Percentiles rank a stretch among this genome's conserved stretches.
Conservation (phyloP, 768 basidiomycete genomes). For the Boletus edulis region DNA sequence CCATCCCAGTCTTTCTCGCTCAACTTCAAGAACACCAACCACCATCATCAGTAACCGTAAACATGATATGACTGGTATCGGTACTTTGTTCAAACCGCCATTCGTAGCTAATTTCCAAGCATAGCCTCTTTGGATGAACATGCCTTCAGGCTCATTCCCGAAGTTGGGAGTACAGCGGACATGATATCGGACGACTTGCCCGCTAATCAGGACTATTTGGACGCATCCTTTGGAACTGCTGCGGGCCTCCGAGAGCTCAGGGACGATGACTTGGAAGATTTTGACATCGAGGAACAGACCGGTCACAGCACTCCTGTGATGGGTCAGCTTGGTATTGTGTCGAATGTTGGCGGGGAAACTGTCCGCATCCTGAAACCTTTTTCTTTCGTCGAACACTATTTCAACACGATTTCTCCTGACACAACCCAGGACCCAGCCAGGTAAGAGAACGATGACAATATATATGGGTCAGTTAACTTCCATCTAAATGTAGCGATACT, state of each 20-base stretch:
- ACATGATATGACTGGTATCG: constrained; percentile 30
- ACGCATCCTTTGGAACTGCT: constrained; percentile 75
- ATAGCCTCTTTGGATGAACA: constrained; percentile 77
- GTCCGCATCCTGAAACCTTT: constrained; percentile 72
- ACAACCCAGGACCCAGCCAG: constrained; percentile 40
- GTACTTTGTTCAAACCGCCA: background rate
- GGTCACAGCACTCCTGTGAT: constrained; percentile 13
- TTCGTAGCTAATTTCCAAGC: background rate
- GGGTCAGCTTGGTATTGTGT: constrained; percentile 45
- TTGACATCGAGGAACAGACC: constrained; percentile 37
- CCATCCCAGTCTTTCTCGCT: constrained; percentile 9
- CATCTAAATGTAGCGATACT: constrained; percentile 43
- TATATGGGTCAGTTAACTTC: constrained; percentile 1
- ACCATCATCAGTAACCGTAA: constrained; percentile 2
- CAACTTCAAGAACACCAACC: constrained; percentile 2
- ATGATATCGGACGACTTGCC: constrained; percentile 92
- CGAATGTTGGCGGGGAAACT: constrained; percentile 78
- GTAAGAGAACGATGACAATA: constrained; percentile 36
- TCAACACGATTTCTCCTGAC: constrained; percentile 62
- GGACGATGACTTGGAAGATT: constrained; percentile 74
- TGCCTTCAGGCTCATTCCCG: constrained; percentile 73
- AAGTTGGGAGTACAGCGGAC: constrained; percentile 78
- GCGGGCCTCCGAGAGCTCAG: constrained; percentile 70
- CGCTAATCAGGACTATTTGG: constrained; percentile 83
- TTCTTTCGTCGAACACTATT: constrained; percentile 71